Evolutionary conservation across 2,329 filamentous ascomycete genomes (phyloP).

Genomic region (Clarireedia hainanense): DNA sequence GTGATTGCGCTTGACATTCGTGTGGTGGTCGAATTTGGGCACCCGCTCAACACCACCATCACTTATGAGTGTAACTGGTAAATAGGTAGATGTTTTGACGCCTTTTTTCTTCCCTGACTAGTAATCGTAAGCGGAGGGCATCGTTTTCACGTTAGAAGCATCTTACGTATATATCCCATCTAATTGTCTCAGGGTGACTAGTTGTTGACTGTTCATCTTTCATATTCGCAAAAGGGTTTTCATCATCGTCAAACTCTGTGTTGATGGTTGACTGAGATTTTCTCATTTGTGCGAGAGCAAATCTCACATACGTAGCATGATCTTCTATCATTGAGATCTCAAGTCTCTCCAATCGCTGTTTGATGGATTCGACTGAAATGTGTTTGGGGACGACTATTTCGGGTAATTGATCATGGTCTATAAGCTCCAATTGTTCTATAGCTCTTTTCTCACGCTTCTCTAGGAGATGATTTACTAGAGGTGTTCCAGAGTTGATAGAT

Average conservation of each 20-base stretch:
- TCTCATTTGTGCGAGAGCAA: neutral
- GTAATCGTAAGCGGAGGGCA: constrained; percentile 11
- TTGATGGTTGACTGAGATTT: neutral
- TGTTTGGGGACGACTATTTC: neutral
- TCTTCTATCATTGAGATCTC: neutral
- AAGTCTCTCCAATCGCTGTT: neutral
- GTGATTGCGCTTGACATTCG: constrained; percentile 21
- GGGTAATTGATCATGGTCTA: too few relatives aligned
- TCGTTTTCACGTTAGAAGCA: constrained; percentile 6
- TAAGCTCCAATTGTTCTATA: too few relatives aligned
- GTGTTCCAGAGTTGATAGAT: too few relatives aligned
- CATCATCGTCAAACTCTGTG: constrained; percentile 10
- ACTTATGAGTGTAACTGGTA: constrained; percentile 9
- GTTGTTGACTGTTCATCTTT: neutral
- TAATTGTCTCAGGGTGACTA: neutral
- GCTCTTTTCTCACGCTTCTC: too few relatives aligned
- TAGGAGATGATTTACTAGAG: too few relatives aligned
- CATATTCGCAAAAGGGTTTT: constrained; percentile 19
- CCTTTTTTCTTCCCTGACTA: constrained; percentile 14
- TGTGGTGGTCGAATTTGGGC: constrained; percentile 21
- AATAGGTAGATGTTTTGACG: constrained; percentile 8
- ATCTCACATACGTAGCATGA: neutral
- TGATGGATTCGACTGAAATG: neutral
- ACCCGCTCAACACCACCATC: constrained; percentile 14
- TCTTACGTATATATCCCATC: constrained; percentile 5